These are phyloP conservation scores for Eucalyptus cladocalyx DNA, from an alignment of 345 rosid species.

Conservation along the genomic window DNA sequence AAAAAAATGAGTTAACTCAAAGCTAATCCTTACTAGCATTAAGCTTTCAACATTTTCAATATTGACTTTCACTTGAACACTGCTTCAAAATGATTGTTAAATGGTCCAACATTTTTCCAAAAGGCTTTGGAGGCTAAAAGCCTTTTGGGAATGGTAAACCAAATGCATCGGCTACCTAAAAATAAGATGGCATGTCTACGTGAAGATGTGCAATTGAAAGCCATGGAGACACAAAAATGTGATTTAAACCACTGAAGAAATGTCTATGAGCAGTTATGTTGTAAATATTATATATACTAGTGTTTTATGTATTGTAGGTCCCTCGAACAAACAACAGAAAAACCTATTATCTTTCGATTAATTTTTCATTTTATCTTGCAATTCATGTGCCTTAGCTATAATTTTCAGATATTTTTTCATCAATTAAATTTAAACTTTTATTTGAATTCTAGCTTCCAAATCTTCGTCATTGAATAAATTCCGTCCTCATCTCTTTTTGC, in stretches of 20 bases:
- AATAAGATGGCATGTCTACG: neutral
- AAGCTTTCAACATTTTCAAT: rapidly evolving
- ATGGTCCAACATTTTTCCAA: rapidly evolving
- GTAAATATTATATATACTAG: too few relatives aligned
- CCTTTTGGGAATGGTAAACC: rapidly evolving
- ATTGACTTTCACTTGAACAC: rapidly evolving
- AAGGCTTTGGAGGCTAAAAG: too few relatives aligned
- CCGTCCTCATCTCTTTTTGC: neutral
- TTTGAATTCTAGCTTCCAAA: neutral
- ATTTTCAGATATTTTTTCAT: neutral
- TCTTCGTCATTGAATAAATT: too few relatives aligned
- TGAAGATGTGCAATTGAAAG: neutral
- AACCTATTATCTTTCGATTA: neutral
- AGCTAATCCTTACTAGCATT: rapidly evolving
- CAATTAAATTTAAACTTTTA: too few relatives aligned
- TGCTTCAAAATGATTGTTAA: too few relatives aligned
- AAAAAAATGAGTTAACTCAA: too few relatives aligned
- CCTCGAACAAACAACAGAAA: neutral
- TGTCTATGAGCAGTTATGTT: neutral
- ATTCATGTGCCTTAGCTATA: neutral
- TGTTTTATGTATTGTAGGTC: neutral
- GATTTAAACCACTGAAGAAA: neutral
- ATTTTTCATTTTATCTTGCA: neutral
- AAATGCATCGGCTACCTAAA: rapidly evolving
- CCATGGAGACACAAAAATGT: neutral